Conservation (phyloP, 1,139 yeast genomes). For the Taphrina communis region DNA sequence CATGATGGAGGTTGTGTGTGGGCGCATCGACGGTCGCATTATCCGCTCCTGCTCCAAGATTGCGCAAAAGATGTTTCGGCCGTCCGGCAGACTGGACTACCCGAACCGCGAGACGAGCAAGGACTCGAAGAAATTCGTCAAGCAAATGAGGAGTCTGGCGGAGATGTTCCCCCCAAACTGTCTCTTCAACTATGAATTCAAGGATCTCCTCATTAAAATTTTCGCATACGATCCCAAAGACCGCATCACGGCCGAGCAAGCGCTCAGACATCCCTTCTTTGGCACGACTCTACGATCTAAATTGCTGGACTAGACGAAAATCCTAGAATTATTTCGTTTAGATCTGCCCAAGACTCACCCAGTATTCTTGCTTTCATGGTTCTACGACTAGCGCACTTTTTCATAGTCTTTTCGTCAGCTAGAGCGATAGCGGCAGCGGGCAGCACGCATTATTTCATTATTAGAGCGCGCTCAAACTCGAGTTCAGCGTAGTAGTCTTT, state of each 20-base stretch:
- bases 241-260: constrained; percentile 77
- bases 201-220: constrained; percentile 71
- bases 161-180: constrained; percentile 41
- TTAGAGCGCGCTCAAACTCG: not conserved
- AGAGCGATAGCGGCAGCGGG: constrained; percentile 14
- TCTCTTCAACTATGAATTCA: constrained; percentile 56
- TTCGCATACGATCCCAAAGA: constrained; percentile 77
- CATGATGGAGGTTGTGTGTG: constrained; percentile 82
- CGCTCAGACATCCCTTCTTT: constrained; percentile 69
- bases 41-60: constrained; percentile 35
- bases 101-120: constrained; percentile 55
- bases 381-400: not conserved
- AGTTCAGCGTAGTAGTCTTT: not conserved
- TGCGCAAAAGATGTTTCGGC: constrained; percentile 46
- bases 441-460: not conserved
- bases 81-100: constrained; percentile 48
- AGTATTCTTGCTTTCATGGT: not conserved
- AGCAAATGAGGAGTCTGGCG: constrained; percentile 53
- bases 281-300: not conserved
- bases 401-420: not conserved
- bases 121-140: constrained; percentile 59
- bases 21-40: constrained; percentile 44
- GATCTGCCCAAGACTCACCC: too few relatives aligned
- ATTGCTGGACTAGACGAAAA: not conserved
- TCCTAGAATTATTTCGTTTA: not conserved